A percentile compares a stretch with the other conserved stretches of the same genome.
Conservation (phyloP, 2,329 filamentous ascomycete species). For the Nothophoma quercina region DNA sequence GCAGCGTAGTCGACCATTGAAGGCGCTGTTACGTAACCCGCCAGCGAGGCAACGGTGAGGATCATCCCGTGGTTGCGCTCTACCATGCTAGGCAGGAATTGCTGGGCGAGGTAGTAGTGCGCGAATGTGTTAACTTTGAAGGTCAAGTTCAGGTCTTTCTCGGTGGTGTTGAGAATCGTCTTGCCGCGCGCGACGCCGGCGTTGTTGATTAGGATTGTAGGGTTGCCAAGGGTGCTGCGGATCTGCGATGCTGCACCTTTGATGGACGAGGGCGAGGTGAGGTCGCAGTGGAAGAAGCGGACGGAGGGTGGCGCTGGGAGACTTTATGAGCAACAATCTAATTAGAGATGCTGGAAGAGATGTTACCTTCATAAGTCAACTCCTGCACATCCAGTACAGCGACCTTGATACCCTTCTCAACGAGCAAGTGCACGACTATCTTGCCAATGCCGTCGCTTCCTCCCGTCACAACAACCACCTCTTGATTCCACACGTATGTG, state of each 20-base stretch:
- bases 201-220: slow-evolving; percentile 77
- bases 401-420: slow-evolving; percentile 69
- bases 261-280: slow-evolving; percentile 66
- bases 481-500: slow-evolving; percentile 70
- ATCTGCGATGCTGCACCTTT: slow-evolving; percentile 61
- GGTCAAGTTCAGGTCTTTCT: slow-evolving; percentile 68
- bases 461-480: slow-evolving; percentile 77
- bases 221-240: slow-evolving; percentile 65
- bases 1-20: slow-evolving; percentile 72
- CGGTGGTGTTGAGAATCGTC: slow-evolving; percentile 65
- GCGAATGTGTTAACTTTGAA: slow-evolving; percentile 75
- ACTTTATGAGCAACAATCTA: slow-evolving; percentile 12
- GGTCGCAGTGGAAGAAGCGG: slow-evolving; percentile 74
- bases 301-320: slow-evolving; percentile 60
- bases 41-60: slow-evolving; percentile 72
- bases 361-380: slow-evolving; percentile 59
- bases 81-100: slow-evolving; percentile 73
- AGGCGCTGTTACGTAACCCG: slow-evolving; percentile 67
- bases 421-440: slow-evolving; percentile 70
- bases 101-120: slow-evolving; percentile 71
- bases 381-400: slow-evolving; percentile 75
- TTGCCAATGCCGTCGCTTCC: slow-evolving; percentile 78
- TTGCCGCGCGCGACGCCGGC: slow-evolving; percentile 70
- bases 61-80: slow-evolving; percentile 73
- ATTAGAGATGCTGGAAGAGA: neutral